These are phyloP conservation scores for Chlamydomonas sp. DNA, from an alignment of 139 green algal genomes.

Conservation along the genomic window DNA sequence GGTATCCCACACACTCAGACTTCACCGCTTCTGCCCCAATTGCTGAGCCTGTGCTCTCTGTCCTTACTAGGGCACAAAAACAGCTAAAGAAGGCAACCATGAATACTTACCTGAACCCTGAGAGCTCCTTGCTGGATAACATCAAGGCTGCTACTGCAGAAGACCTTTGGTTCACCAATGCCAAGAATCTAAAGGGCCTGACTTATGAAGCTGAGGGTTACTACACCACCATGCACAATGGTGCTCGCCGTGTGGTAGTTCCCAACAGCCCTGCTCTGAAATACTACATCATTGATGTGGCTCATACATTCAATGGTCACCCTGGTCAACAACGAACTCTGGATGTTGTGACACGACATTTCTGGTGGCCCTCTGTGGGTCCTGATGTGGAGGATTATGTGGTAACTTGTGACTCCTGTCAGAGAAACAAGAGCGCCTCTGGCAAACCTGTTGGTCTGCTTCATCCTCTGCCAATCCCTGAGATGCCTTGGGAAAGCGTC, in stretches of 20 bases:
- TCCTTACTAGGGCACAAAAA: not conserved
- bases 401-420: no score
- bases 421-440: not conserved
- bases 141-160: not conserved
- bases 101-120: not conserved
- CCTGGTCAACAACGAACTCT: not conserved
- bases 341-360: not conserved
- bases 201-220: not conserved
- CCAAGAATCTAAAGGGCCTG: not conserved
- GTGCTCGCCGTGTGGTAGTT: not conserved
- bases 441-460: not conserved
- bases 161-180: not conserved
- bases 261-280: not conserved
- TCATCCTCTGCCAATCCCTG: not conserved
- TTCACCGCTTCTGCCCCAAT: no score
- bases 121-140: not conserved
- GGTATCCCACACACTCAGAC: no score
- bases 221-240: not conserved
- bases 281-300: not conserved
- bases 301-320: not conserved
- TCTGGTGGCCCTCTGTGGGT: not conserved
- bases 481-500: no score
- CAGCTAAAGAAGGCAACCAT: no score
- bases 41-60: not conserved
- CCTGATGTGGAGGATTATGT: not conserved